A percentile compares a stretch with the other conserved stretches of the same genome.
Conservation (phyloP, 352 stramenopile species). For the Pythium sukuiense region DNA sequence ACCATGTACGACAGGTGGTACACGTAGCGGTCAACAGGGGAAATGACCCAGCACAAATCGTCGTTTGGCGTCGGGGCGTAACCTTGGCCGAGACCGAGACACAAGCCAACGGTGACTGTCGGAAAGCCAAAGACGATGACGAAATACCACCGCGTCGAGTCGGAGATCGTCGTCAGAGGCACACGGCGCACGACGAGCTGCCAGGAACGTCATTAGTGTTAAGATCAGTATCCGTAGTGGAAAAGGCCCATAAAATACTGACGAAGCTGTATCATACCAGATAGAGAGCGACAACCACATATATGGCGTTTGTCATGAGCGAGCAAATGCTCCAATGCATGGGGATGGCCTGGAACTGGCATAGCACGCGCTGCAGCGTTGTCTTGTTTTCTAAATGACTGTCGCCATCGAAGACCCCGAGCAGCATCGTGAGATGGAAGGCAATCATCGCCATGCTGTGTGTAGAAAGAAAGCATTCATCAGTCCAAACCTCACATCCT, state of each 20-base stretch:
- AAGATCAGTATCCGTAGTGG: neutral
- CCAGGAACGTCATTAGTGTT: neutral
- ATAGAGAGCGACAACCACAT: slow-evolving; percentile 21
- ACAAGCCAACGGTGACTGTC: slow-evolving; percentile 19
- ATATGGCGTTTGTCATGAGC: slow-evolving; percentile 28
- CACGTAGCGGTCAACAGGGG: slow-evolving; percentile 27
- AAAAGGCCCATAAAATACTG: neutral
- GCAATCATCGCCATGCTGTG: slow-evolving; percentile 10
- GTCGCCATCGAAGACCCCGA: slow-evolving; percentile 14
- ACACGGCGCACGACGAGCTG: slow-evolving; percentile 32
- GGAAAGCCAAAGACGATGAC: slow-evolving; percentile 23
- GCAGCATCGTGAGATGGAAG: slow-evolving; percentile 16
- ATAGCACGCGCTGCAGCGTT: slow-evolving; percentile 1
- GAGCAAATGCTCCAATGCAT: slow-evolving; percentile 22
- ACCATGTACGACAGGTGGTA: slow-evolving; percentile 35
- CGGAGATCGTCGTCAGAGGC: slow-evolving; percentile 21
- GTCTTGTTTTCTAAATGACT: slow-evolving; percentile 1
- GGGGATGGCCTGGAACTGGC: slow-evolving; percentile 15
- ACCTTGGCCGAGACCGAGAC: slow-evolving; percentile 22
- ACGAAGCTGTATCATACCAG: slow-evolving; percentile 6
- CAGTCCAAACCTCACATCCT: neutral
- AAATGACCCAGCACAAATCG: slow-evolving; percentile 37
- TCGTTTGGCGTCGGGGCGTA: slow-evolving; percentile 27
- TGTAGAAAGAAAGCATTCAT: neutral
- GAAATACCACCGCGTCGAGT: slow-evolving; percentile 21